phyloP scores from a whole-genome alignment of 1,284 basidiomycete genomes.

The Boletus putidus region DNA sequence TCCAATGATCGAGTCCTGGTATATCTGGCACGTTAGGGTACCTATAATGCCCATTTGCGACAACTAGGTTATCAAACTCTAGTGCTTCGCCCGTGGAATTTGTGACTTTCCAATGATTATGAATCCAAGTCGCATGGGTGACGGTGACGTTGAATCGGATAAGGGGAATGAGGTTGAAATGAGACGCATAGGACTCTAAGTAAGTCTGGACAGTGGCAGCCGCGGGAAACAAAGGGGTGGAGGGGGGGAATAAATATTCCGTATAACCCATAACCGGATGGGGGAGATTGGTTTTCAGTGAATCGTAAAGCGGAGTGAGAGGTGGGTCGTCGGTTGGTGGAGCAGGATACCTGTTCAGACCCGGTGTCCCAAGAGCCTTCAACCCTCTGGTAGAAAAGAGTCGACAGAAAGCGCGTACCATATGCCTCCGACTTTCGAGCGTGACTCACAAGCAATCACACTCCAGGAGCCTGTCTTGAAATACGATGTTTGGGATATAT shows the following conservation, averaged over 20 bases:
- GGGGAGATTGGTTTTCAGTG: conserved; percentile 72
- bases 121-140: conserved; percentile 44
- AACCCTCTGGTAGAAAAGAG: neutral
- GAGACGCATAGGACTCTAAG: conserved; percentile 56
- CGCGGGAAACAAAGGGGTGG: conserved; percentile 64
- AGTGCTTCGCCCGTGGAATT: conserved; percentile 41
- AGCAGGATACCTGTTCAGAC: conserved; percentile 54
- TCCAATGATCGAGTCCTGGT: conserved; percentile 61
- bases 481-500: conserved; percentile 57
- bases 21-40: conserved; percentile 59
- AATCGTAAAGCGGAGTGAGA: conserved; percentile 69
- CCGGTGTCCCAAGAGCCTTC: neutral
- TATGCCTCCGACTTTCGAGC: conserved; percentile 66
- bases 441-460: conserved; percentile 58
- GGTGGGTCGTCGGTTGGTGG: conserved; percentile 54
- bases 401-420: conserved; percentile 49
- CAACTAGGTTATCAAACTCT: conserved; percentile 60
- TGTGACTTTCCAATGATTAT: conserved; percentile 50
- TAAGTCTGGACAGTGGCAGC: conserved; percentile 61
- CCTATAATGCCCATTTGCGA: conserved; percentile 74
- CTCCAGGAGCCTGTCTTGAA: conserved; percentile 59
- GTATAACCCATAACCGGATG: conserved; percentile 72
- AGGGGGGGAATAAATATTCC: conserved; percentile 63
- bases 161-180: conserved; percentile 55
- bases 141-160: conserved; percentile 59